Conservation (phyloP, 139 green algal species). For the Closterium sp. region DNA sequence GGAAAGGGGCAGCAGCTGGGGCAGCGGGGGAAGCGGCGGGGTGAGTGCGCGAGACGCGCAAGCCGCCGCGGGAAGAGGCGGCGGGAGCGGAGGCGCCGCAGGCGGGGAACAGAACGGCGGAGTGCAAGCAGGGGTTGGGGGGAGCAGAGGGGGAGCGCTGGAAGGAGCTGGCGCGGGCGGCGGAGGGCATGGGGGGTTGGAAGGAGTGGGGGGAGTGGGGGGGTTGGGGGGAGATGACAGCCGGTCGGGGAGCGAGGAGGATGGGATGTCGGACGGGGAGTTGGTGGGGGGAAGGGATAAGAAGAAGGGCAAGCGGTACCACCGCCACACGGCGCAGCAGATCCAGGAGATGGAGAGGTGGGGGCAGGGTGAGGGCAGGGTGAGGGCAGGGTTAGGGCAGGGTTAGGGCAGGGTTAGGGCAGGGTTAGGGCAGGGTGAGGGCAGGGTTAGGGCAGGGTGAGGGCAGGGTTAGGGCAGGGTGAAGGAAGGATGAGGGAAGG, state of each 20-base stretch:
- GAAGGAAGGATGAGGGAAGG: no score
- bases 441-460: no score
- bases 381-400: no score
- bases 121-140: neutral
- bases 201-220: neutral
- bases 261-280: neutral
- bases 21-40: neutral
- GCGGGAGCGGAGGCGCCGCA: neutral
- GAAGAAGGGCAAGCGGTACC: conserved; percentile 33
- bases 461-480: no score
- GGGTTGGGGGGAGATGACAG: neutral
- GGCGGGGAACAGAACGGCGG: neutral
- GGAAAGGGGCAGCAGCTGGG: neutral
- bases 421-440: no score
- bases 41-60: neutral
- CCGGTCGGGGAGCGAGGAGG: conserved; percentile 23
- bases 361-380: no score
- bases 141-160: neutral
- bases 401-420: no score
- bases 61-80: neutral
- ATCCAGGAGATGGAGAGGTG: conserved; percentile 18
- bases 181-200: neutral
- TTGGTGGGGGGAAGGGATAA: neutral
- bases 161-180: neutral
- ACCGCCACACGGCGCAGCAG: conserved; percentile 14